Base-by-base conservation (phyloP, 2,329 filamentous ascomycete species). In the Trichoderma sp. region DNA sequence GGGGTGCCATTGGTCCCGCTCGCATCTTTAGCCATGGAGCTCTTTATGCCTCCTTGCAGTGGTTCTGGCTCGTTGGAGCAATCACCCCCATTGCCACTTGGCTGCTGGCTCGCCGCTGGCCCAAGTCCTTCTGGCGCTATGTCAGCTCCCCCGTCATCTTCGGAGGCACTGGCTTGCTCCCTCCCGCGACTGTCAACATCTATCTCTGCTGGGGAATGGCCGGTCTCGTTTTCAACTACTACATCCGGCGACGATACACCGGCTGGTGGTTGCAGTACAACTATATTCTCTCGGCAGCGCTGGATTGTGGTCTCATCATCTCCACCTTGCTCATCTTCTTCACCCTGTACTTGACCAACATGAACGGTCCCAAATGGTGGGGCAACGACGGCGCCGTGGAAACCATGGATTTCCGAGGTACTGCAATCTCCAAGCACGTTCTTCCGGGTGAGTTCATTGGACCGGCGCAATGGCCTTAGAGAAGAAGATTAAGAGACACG, bases 211-310 rank as follows among this genome's bases (percentile, higher is more conserved):
- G 90, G 90, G 89, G 87, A 4, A 75, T 87, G 29, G 86, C 90
- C 7, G 90, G 90, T 9, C 84, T 86, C 57, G 71, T 89, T 39
- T 92, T 92, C 80, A 91, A 92, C 78, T 89, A 85, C 73, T 87
- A 83, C 72, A 85, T 92, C 75, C 86, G 86, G 75, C 83, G 88
- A 68, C 84, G 86, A 70, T 90, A 85, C 78, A 86, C 84, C 4
- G 90, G 88, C 37, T 92, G 90, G 90, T 93, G 90, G 90, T 81
- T 90, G 77, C 87, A 89, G 76, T 93, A 92, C 80, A 92, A 93
- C 80, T 93, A 92, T 76, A 84, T 92, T 74, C 87, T 89, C 0
- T 91, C 89, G 22, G 90, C 90, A 0, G 90, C 88, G 1, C 80
- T 93, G 42, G 90, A 92, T 76, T 86, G 86, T 58, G 90, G 90